These are phyloP conservation scores for Talaromyces sp. DNA, from an alignment of 2,329 filamentous ascomycete species.

Conservation along the genomic window DNA sequence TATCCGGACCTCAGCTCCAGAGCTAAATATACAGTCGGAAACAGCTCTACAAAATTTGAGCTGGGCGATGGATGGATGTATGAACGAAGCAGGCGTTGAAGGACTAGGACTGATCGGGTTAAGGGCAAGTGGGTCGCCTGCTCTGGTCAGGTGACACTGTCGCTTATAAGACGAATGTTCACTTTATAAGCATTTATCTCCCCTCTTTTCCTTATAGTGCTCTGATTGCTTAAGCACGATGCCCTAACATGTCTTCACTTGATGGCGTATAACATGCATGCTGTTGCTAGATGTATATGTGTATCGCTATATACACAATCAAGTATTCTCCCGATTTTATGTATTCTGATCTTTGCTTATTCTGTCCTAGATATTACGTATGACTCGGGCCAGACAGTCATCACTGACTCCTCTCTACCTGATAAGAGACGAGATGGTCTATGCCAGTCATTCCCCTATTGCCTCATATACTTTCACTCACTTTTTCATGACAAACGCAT, in stretches of 20 bases:
- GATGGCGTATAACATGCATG: background rate
- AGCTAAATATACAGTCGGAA: background rate
- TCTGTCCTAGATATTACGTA: background rate
- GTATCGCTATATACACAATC: background rate
- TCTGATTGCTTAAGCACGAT: background rate
- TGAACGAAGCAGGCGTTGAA: background rate
- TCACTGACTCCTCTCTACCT: background rate
- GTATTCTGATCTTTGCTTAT: background rate
- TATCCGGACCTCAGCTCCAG: background rate
- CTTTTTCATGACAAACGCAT: background rate
- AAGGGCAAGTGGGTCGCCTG: background rate
- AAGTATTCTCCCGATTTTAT: background rate
- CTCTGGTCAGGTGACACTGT: background rate
- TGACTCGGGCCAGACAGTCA: background rate
- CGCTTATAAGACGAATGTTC: background rate
- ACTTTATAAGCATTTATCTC: background rate
- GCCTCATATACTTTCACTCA: background rate
- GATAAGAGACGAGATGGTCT: background rate
- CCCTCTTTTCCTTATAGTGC: background rate
- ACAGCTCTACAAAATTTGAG: background rate
- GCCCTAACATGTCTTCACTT: constrained; percentile 2
- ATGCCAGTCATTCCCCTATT: background rate
- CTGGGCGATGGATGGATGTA: constrained; percentile 1
- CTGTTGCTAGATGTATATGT: background rate
- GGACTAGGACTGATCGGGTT: background rate